Percentiles rank a stretch among this genome's conserved stretches.
These are phyloP conservation scores for Achlya hypogyna DNA, from an alignment of 352 stramenopile species.

Conservation along the genomic window DNA sequence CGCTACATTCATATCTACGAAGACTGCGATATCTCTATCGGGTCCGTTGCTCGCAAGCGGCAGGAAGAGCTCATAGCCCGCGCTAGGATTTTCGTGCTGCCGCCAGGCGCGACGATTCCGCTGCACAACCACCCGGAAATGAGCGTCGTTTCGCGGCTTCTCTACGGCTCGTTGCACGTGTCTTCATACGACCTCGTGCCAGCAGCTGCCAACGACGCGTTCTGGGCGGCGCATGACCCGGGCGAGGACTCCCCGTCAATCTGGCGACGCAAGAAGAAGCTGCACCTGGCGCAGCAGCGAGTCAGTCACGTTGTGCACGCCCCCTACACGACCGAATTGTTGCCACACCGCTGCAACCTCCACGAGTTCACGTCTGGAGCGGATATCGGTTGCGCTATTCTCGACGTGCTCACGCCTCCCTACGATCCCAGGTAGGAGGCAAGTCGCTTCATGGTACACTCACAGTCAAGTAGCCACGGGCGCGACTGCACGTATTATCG, in stretches of 20 bases:
- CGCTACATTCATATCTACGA: conserved; percentile 78
- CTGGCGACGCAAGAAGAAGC: not conserved
- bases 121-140: conserved; percentile 79
- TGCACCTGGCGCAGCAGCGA: conserved; percentile 30
- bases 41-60: conserved; percentile 24
- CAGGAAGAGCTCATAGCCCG: not conserved
- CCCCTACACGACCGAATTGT: conserved; percentile 53
- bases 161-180: conserved; percentile 64
- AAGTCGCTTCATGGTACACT: not conserved
- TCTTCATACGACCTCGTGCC: conserved; percentile 57
- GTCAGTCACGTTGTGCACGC: conserved; percentile 33
- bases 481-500: conserved; percentile 19
- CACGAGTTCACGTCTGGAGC: conserved; percentile 61
- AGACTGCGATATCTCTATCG: conserved; percentile 69
- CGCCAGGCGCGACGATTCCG: conserved; percentile 56
- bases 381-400: conserved; percentile 67
- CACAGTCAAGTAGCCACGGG: not conserved
- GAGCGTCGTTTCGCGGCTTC: conserved; percentile 72
- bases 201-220: conserved; percentile 29
- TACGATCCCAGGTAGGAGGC: conserved; percentile 35
- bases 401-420: conserved; percentile 78
- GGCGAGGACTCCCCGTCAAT: not conserved
- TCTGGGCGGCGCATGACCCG: not conserved
- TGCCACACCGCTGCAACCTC: conserved; percentile 60
- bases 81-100: conserved; percentile 72